Conservation (phyloP, 225 moss, liverwort and hornwort genomes). For the Antitrichia curtipendula region DNA sequence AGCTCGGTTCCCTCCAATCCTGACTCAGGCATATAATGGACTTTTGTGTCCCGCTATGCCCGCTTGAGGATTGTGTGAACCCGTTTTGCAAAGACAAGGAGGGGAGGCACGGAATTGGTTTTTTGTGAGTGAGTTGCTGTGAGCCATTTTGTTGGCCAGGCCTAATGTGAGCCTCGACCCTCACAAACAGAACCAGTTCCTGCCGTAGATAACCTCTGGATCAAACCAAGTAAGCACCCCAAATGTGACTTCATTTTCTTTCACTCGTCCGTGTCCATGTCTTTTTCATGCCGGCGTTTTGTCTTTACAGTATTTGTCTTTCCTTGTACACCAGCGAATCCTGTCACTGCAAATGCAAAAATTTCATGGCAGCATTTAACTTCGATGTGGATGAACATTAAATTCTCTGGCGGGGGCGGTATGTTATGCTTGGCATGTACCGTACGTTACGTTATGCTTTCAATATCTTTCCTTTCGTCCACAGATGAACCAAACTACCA, state of each 20-base stretch:
- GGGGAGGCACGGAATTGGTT: not conserved
- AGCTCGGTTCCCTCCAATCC: not conserved
- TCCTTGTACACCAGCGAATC: not conserved
- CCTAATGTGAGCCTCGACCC: conserved; percentile 10
- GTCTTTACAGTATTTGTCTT: no score
- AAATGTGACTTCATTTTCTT: not conserved
- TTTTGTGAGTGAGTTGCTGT: conserved; percentile 13
- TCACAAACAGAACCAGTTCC: not conserved
- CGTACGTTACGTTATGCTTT: not conserved
- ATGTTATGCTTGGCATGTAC: not conserved
- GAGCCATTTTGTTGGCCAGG: conserved; percentile 5
- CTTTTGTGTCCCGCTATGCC: not conserved
- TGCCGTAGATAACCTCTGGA: not conserved
- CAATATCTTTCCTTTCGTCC: not conserved
- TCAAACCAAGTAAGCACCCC: not conserved
- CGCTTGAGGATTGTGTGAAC: not conserved
- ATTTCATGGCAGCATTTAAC: not conserved
- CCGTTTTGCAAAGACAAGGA: not conserved
- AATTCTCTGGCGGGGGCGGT: not conserved
- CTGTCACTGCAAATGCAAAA: not conserved
- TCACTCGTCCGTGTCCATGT: not conserved
- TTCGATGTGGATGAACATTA: not conserved
- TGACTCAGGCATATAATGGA: not conserved
- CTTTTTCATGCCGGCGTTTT: not conserved
- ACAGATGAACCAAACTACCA: not conserved